Conservation (phyloP, 306 rosid species). For the Begonia masoniana region DNA sequence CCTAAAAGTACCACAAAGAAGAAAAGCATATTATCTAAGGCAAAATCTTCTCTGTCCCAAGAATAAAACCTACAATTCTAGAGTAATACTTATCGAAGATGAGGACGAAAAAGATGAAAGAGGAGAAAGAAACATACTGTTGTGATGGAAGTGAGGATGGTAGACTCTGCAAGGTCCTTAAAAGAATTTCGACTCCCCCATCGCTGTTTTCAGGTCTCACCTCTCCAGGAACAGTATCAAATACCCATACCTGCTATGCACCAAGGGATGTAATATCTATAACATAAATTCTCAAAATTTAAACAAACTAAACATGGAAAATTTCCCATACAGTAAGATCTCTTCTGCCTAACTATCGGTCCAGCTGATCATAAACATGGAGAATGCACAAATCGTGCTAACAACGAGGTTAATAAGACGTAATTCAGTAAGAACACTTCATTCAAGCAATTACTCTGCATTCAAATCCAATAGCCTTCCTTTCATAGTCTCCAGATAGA, state of each 20-base stretch:
- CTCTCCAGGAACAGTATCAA: constrained; percentile 83
- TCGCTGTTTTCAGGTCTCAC: constrained; percentile 33
- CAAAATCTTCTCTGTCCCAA: no score
- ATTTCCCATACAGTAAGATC: neutral
- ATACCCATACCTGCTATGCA: constrained; percentile 88
- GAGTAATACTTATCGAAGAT: no score
- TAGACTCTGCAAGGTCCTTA: constrained; percentile 58
- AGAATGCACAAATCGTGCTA: no score
- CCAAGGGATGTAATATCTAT: constrained; percentile 12
- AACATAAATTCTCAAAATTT: neutral
- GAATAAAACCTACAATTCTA: no score
- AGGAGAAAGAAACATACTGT: constrained; percentile 30
- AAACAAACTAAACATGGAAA: neutral
- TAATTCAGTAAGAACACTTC: no score
- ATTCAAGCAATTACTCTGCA: no score
- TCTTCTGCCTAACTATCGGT: no score
- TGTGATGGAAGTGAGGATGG: constrained; percentile 57
- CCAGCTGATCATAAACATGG: no score
- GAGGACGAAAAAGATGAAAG: no score
- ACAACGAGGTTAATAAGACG: no score
- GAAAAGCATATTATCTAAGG: neutral
- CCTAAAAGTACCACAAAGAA: constrained; percentile 27
- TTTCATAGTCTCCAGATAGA: no score
- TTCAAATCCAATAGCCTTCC: no score
- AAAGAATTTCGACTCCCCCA: constrained; percentile 60